Percentiles rank a stretch among this genome's conserved stretches.
Evolutionary conservation across 257 asterid species (phyloP).

Genomic region (Ocimum tenuiflorum): DNA sequence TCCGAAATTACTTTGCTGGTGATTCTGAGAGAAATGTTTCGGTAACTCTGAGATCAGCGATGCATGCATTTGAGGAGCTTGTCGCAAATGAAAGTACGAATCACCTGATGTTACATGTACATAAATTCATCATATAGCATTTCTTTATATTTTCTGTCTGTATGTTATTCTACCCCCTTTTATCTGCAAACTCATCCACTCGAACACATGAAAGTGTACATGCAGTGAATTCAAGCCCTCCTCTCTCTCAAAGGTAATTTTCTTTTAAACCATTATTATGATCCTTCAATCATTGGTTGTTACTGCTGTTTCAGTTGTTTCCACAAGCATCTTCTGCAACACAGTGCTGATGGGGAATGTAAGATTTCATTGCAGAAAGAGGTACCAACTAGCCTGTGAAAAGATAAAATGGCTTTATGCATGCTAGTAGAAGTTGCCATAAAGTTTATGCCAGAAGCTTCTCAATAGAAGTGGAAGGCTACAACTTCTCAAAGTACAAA

Average conservation of each 20-base stretch:
- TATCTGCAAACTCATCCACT: too few relatives aligned
- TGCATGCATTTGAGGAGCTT: too few relatives aligned
- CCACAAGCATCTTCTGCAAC: background rate
- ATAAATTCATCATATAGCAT: background rate
- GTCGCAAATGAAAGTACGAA: background rate
- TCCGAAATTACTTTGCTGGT: background rate
- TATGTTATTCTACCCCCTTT: too few relatives aligned
- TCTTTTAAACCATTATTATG: background rate
- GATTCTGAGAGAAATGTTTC: too few relatives aligned
- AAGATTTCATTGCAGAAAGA: background rate
- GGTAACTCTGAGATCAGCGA: too few relatives aligned
- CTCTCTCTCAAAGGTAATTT: background rate
- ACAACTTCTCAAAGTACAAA: conserved; percentile 19
- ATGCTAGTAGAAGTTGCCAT: conserved; percentile 11
- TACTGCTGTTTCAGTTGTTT: conserved; percentile 13
- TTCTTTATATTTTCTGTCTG: background rate
- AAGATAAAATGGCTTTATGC: background rate
- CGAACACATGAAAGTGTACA: too few relatives aligned
- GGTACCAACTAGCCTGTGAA: conserved; percentile 13
- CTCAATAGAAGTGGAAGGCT: conserved; percentile 9
- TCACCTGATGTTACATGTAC: background rate
- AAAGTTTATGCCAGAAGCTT: conserved; percentile 28
- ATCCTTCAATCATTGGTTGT: background rate
- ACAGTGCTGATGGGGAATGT: background rate
- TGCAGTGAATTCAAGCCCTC: background rate